Percentiles rank a stretch among this genome's conserved stretches.
phyloP scores from a whole-genome alignment of 345 rosid species.

The Geranium rotundifolium region DNA sequence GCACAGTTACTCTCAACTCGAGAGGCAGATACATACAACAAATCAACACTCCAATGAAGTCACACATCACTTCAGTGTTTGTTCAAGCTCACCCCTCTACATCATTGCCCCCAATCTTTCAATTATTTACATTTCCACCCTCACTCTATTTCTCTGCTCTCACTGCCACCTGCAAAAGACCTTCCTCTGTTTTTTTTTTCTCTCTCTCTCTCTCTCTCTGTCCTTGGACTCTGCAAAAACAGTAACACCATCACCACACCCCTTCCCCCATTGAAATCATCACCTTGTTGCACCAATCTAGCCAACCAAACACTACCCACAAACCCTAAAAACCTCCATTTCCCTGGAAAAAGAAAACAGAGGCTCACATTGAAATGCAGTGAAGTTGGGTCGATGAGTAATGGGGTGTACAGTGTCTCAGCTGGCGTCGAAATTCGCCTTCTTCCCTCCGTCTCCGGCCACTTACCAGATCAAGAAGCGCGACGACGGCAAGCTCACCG shows the following conservation, averaged over 20 bases:
- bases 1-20: too few relatives aligned
- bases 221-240: not conserved
- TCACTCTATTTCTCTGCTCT: too few relatives aligned
- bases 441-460: conserved; percentile 95
- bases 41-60: too few relatives aligned
- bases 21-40: not conserved
- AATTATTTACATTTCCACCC: not conserved
- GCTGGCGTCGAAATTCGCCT: conserved; percentile 91
- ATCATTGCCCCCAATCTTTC: not conserved
- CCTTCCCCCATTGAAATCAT: not conserved
- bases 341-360: not conserved
- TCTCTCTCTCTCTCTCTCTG: not conserved
- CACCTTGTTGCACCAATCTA: not conserved
- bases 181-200: not conserved
- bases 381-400: conserved; percentile 1
- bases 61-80: not conserved
- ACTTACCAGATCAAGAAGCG: conserved; percentile 69
- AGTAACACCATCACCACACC: too few relatives aligned
- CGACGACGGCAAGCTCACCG: conserved; percentile 18
- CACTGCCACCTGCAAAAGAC: not conserved
- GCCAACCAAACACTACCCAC: not conserved
- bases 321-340: not conserved
- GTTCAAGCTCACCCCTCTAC: not conserved
- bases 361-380: not conserved
- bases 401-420: conserved; percentile 98